Evolutionary conservation across 139 green algal species (phyloP).

Genomic region (Pseudopediastrum boryanum): DNA sequence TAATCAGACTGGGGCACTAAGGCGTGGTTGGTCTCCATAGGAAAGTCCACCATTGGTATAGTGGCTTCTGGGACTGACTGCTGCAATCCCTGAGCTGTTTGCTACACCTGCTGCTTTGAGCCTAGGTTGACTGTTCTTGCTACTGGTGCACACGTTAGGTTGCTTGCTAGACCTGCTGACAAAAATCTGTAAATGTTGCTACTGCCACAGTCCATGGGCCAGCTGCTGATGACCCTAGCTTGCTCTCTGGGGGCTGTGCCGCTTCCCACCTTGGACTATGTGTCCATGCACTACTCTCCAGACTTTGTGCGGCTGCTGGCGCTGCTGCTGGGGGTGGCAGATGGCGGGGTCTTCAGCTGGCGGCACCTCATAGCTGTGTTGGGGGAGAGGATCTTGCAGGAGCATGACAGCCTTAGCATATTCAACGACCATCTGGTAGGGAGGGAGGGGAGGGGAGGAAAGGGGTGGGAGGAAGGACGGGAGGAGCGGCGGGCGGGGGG

Average conservation of each 20-base stretch:
- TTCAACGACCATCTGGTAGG: constrained; percentile 58
- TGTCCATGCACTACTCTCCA: constrained; percentile 63
- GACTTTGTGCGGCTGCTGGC: constrained; percentile 76
- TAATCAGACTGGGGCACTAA: too few relatives aligned
- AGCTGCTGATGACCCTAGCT: constrained; percentile 81
- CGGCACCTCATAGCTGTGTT: constrained; percentile 63
- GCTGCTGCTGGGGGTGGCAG: constrained; percentile 56
- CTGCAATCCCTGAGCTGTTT: too few relatives aligned
- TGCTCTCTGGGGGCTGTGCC: constrained; percentile 53
- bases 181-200: background rate
- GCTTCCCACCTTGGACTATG: constrained; percentile 61
- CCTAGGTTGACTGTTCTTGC: too few relatives aligned
- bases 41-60: too few relatives aligned
- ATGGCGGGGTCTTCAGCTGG: constrained; percentile 58
- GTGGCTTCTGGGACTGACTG: too few relatives aligned
- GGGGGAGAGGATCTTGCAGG: constrained; percentile 74
- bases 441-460: background rate
- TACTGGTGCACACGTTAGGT: background rate
- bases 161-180: constrained; percentile 22
- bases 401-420: constrained; percentile 63
- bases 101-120: too few relatives aligned
- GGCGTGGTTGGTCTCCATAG: too few relatives aligned
- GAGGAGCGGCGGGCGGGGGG: background rate
- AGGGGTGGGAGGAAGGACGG: background rate
- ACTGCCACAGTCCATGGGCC: constrained; percentile 57